Conservation (phyloP, 345 rosid species). For the Arabis alpina region DNA sequence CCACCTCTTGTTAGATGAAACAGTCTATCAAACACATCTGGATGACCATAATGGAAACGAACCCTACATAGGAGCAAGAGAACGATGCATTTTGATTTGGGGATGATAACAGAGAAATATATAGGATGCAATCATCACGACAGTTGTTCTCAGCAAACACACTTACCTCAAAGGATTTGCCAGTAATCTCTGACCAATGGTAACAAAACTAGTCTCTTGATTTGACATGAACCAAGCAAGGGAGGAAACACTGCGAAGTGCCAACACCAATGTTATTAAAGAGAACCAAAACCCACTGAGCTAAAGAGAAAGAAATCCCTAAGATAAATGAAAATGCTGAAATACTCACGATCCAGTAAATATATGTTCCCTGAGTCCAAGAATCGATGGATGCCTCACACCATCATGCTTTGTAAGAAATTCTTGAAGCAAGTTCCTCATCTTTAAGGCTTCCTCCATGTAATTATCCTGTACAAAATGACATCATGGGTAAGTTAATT, state of each 20-base stretch:
- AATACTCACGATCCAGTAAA: constrained; percentile 91
- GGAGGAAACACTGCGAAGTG: constrained; percentile 82
- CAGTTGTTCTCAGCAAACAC: constrained; percentile 22
- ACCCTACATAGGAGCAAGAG: constrained; percentile 60
- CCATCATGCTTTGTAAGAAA: constrained; percentile 95
- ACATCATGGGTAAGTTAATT: not conserved
- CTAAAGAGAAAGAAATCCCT: not conserved
- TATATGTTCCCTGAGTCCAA: constrained; percentile 97
- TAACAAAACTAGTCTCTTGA: constrained; percentile 99
- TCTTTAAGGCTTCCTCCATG: constrained; percentile 98
- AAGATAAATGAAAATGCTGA: constrained; percentile 21
- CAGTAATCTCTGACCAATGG: constrained; percentile 94
- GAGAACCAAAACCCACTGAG: constrained; percentile 6
- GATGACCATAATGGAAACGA: constrained; percentile 99
- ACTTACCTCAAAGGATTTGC: constrained; percentile 96
- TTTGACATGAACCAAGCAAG: constrained; percentile 99
- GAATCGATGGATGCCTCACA: constrained; percentile 89
- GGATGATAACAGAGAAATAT: constrained; percentile 1
- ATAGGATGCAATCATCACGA: constrained; percentile 24
- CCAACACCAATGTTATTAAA: constrained; percentile 30
- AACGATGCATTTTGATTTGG: constrained; percentile 10
- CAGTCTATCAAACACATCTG: constrained; percentile 98
- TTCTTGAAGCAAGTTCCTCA: constrained; percentile 96
- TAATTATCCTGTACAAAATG: constrained; percentile 74
- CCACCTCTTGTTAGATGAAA: constrained; percentile 99